These are phyloP conservation scores for Pouteria campechiana DNA, from an alignment of 179 eudicot species.

Conservation along the genomic window DNA sequence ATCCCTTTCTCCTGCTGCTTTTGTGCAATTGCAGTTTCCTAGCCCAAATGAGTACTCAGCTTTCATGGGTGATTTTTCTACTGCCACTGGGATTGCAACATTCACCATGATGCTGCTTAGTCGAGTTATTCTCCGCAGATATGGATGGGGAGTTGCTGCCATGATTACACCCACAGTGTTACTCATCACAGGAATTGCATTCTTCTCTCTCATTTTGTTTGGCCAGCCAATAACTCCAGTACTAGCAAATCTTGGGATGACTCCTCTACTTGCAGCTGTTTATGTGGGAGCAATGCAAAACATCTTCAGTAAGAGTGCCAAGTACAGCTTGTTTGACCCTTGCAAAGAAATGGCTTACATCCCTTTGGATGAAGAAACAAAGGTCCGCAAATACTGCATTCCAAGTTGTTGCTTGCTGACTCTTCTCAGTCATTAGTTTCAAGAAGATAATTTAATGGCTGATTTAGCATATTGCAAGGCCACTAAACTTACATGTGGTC, in stretches of 20 bases:
- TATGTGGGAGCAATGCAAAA: conserved; percentile 97
- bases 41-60: conserved; percentile 95
- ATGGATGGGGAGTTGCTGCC: conserved; percentile 99
- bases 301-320: conserved; percentile 98
- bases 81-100: conserved; percentile 91
- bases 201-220: conserved; percentile 82
- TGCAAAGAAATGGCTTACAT: conserved; percentile 99
- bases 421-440: too few relatives aligned
- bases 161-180: conserved; percentile 90
- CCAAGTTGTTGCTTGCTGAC: too few relatives aligned
- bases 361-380: conserved; percentile 97
- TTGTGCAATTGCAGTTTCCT: conserved; percentile 54
- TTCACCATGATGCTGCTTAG: conserved; percentile 93
- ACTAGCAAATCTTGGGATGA: conserved; percentile 64
- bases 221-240: conserved; percentile 64
- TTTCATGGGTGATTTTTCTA: conserved; percentile 99
- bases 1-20: background rate
- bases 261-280: conserved; percentile 96
- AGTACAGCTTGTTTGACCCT: conserved; percentile 95
- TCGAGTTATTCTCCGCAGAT: conserved; percentile 84
- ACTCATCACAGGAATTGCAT: conserved; percentile 81
- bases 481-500: too few relatives aligned
- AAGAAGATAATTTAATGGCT: too few relatives aligned
- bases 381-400: too few relatives aligned
- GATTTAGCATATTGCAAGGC: too few relatives aligned